Base-by-base conservation (phyloP, 306 rosid genomes). In the Astragalus glycyphyllos region DNA sequence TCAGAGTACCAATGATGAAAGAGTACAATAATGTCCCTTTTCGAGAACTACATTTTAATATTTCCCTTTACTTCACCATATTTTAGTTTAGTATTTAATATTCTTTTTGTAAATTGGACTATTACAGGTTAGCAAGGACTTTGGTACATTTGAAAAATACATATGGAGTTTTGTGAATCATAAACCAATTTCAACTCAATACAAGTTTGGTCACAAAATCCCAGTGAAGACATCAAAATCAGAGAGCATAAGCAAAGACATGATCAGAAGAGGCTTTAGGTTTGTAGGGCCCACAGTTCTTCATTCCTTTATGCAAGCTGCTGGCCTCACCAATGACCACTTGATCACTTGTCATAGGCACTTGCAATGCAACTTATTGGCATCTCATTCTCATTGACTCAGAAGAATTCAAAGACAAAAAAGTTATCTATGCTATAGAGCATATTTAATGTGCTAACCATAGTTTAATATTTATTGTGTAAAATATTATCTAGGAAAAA, bases 161-260 rank as follows among this genome's bases (percentile, higher is more conserved):
- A 77, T 94, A 1, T 94, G 96, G 97, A 96, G 97, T 3, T 91
- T 94, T 84, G 91, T 94, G 40, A 94, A 87, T 81, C 80, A 89
- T 41, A 89, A 87, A 67, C 90, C 92, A 1, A 89, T 94, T 71
- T 89, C 84, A 8, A 89, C 95, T 7, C 96, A 91, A n/a, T 85
- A 91, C 91, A 94, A 89, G 47, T 82, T 88, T 42, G 92, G 95
- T 46, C 83, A 94, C 74, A 94, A 84, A 78, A 86, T 89, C 35
- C 96, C 97, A 65, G 96, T 85, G 74, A 94, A 91, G 91, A 94
- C 96, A 11, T 94, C 99, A 72, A 94, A 94, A 79, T 94, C 99
- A 46, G 99, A 91, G 60, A 83, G 81, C 82, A 91, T 94, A 49
- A 94, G 97, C 89, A 94, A 89, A 69, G 96, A 94, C 83, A 87